Percentiles rank a stretch among this genome's conserved stretches.
These are phyloP conservation scores for Coprinellus micaceus DNA, from an alignment of 768 basidiomycete species.

Conservation along the genomic window DNA sequence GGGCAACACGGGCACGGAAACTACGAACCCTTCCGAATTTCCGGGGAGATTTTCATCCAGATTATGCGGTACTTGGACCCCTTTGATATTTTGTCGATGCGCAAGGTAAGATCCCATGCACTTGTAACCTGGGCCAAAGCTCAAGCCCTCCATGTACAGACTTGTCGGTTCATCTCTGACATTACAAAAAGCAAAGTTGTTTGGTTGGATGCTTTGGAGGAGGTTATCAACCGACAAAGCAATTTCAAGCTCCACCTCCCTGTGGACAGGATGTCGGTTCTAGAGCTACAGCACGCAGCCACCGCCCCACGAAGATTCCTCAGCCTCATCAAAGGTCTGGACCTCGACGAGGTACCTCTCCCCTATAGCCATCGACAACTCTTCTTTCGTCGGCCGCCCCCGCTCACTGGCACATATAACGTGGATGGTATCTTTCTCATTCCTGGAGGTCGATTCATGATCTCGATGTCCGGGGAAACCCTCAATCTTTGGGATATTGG, in stretches of 20 bases:
- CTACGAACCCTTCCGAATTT: background rate
- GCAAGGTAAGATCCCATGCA: background rate
- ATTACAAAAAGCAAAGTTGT: constrained; percentile 22
- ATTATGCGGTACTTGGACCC: background rate
- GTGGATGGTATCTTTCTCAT: background rate
- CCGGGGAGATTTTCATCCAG: background rate
- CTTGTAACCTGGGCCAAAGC: background rate
- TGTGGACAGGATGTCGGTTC: constrained; percentile 21
- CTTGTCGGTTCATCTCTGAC: constrained; percentile 17
- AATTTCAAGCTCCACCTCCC: constrained; percentile 22
- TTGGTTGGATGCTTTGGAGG: constrained; percentile 25
- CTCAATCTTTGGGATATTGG: constrained; percentile 27
- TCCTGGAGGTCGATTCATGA: background rate
- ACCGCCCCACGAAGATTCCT: background rate
- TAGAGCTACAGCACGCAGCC: constrained; percentile 6
- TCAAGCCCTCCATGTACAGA: constrained; percentile 11
- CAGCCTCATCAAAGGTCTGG: background rate
- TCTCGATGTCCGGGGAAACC: constrained; percentile 7
- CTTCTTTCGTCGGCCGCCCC: background rate
- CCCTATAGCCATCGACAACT: background rate
- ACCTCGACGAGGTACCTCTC: background rate
- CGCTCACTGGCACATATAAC: background rate
- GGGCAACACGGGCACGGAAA: no score
- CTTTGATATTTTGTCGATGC: background rate
- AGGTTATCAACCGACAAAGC: background rate